Conservation (phyloP, 202 grass and related monocot genomes). For the Sporobolus alterniflorus region DNA sequence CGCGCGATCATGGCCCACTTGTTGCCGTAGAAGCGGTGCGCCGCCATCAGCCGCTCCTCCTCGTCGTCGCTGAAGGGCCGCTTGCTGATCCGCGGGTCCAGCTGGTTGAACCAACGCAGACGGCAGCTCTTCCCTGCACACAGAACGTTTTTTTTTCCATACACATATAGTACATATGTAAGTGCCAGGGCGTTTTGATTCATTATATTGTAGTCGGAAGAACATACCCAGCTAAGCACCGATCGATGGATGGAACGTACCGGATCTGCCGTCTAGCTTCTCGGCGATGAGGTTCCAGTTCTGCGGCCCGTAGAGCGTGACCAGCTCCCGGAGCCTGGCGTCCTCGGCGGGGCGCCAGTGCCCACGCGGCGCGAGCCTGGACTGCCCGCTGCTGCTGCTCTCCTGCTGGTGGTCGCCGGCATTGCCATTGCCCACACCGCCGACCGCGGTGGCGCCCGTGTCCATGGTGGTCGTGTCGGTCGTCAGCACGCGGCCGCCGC, state of each 20-base stretch:
- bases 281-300: slow-evolving; percentile 99
- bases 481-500: slow-evolving; percentile 47
- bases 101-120: slow-evolving; percentile 96
- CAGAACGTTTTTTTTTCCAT: no score
- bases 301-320: slow-evolving; percentile 74
- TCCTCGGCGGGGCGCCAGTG: slow-evolving; percentile 96
- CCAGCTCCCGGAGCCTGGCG: slow-evolving; percentile 82
- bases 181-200: no score
- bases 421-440: slow-evolving; percentile 4
- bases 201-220: no score
- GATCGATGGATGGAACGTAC: no score
- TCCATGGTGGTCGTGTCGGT: slow-evolving; percentile 44
- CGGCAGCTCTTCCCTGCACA: slow-evolving; percentile 85
- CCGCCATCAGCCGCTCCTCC: slow-evolving; percentile 84
- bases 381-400: slow-evolving; percentile 61
- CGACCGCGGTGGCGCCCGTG: slow-evolving; percentile 22
- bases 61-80: slow-evolving; percentile 81
- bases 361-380: slow-evolving; percentile 71
- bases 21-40: slow-evolving; percentile 90
- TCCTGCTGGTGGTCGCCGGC: slow-evolving; percentile 41
- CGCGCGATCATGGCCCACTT: slow-evolving; percentile 97
- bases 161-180: no score
- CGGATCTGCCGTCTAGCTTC: slow-evolving; percentile 93
- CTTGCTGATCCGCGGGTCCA: slow-evolving; percentile 91
- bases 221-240: no score